Evolutionary conservation across 805 yeast species (phyloP), one percentile per base, ranked within the genome.

Genomic region (Saccharomycopsis sp.): DNA sequence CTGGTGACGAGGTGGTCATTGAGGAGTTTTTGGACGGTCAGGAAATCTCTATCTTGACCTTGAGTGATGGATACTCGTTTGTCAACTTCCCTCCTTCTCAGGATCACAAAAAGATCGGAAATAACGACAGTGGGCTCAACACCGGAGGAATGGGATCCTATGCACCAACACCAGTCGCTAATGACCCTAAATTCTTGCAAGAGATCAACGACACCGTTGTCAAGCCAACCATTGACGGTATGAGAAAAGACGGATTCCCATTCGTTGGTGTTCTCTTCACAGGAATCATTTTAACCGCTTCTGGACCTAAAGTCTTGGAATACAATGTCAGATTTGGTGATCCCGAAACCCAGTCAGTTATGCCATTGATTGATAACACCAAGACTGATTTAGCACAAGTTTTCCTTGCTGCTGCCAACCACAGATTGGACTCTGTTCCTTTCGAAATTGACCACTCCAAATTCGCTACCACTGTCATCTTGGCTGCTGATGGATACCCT

Each of bases 101-200:
- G 75, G 99, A 94, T 71, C 99, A 94, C 75, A 94, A 94, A 77
- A 85, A 99, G 72, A 81, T 87, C 65, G 96, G 96, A 58, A 89
- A 96, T 68, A 92, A 92, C 61, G 99, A 94, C 72, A 77, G 84
- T 47, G 99, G 99, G 24, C 79, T 93, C 63, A 94, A 94, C 75
- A 94, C 99, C 44, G 99, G 99, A 65, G 99, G 99, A 63, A 94
- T 94, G 99, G 99, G 99, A 64, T 96, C 98, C 5, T 94, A 94
- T 69, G 94, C 98, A 5, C 99, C 99, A 35, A 96, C 98, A 9
- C 99, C 99, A 58, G 78, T 90, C 63, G 98, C 96, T 19, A 89
- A 97, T 19, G 56, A 56, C 15, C 84, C 89, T 1, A 78, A 80
- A 23, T 70, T 94, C 42, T 72, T 92, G 67, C 75, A 78, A 62